Evolutionary conservation across 768 basidiomycete genomes (phyloP).

Genomic region (Daedaleopsis sinensis): DNA sequence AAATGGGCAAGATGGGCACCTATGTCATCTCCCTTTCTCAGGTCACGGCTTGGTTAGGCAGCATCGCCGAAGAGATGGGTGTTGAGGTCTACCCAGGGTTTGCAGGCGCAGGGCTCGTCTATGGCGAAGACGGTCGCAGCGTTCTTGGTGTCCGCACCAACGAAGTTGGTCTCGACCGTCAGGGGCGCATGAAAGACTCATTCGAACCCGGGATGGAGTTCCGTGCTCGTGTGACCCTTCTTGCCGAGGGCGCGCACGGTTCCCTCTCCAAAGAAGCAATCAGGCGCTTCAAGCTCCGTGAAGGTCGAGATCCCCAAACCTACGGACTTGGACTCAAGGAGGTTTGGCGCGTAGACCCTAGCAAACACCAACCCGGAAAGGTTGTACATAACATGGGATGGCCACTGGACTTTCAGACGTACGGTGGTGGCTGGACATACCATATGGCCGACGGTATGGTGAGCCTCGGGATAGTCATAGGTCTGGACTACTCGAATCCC

Average conservation of each 20-base stretch:
- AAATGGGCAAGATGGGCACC: slow-evolving; percentile 95
- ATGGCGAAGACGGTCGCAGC: slow-evolving; percentile 58
- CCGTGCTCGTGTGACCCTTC: slow-evolving; percentile 85
- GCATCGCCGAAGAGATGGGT: slow-evolving; percentile 82
- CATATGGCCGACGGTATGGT: slow-evolving; percentile 95
- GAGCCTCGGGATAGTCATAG: slow-evolving; percentile 88
- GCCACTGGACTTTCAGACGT: slow-evolving; percentile 80
- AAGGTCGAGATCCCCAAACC: slow-evolving; percentile 79
- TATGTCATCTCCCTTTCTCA: slow-evolving; percentile 89
- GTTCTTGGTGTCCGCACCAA: slow-evolving; percentile 88
- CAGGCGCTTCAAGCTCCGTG: slow-evolving; percentile 72
- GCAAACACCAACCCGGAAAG: slow-evolving; percentile 68
- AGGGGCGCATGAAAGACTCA: slow-evolving; percentile 74
- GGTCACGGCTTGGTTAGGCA: slow-evolving; percentile 87
- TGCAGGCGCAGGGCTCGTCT: slow-evolving; percentile 84
- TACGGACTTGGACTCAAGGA: slow-evolving; percentile 97
- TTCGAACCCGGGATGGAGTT: slow-evolving; percentile 99
- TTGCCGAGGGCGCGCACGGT: slow-evolving; percentile 96
- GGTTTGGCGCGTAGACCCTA: slow-evolving; percentile 86
- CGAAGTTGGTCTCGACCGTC: slow-evolving; percentile 88
- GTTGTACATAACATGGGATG: slow-evolving; percentile 96
- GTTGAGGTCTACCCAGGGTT: slow-evolving; percentile 98
- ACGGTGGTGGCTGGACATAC: slow-evolving; percentile 94
- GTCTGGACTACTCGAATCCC: slow-evolving; percentile 93
- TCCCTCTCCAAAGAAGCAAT: slow-evolving; percentile 83